phyloP scores from a whole-genome alignment of 352 stramenopile genomes.

The Pythium monospermum region DNA sequence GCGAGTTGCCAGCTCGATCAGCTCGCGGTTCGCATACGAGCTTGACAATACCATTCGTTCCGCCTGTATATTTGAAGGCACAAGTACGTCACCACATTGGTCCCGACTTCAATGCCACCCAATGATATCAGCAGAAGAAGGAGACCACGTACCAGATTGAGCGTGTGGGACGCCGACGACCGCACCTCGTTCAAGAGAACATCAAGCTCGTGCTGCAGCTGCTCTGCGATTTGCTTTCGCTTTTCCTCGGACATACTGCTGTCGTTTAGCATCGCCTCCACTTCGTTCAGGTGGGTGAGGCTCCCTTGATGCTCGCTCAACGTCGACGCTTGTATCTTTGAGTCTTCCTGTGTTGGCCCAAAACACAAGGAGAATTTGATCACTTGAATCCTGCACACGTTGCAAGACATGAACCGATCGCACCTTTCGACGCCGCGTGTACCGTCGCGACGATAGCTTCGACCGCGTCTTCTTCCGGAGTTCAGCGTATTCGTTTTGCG shows the following conservation, averaged over 20 bases:
- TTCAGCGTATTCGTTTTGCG: constrained; percentile 2
- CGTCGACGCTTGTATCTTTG: not conserved
- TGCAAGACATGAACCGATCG: too few relatives aligned
- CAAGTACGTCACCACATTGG: too few relatives aligned
- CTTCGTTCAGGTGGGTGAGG: constrained; percentile 1
- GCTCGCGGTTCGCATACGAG: not conserved
- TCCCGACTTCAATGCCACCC: too few relatives aligned
- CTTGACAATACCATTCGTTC: constrained; percentile 6
- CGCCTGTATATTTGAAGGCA: constrained; percentile 5
- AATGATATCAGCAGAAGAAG: too few relatives aligned
- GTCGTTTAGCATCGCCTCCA: constrained; percentile 2
- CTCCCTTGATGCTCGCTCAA: not conserved
- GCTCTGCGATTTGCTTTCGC: not conserved
- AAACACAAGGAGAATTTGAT: too few relatives aligned
- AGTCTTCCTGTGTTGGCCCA: constrained; percentile 5
- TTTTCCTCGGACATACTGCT: not conserved
- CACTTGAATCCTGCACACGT: too few relatives aligned
- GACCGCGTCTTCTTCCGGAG: constrained; percentile 11
- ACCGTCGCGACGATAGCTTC: constrained; percentile 16
- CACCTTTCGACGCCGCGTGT: constrained; percentile 15
- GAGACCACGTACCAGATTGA: constrained; percentile 13
- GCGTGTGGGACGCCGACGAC: not conserved
- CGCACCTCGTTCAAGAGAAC: constrained; percentile 4
- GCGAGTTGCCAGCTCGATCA: not conserved
- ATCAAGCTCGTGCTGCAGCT: not conserved